Evolutionary conservation across 768 basidiomycete species (phyloP), one percentile per base, ranked within the genome.

Genomic region (Mycena alexandri): DNA sequence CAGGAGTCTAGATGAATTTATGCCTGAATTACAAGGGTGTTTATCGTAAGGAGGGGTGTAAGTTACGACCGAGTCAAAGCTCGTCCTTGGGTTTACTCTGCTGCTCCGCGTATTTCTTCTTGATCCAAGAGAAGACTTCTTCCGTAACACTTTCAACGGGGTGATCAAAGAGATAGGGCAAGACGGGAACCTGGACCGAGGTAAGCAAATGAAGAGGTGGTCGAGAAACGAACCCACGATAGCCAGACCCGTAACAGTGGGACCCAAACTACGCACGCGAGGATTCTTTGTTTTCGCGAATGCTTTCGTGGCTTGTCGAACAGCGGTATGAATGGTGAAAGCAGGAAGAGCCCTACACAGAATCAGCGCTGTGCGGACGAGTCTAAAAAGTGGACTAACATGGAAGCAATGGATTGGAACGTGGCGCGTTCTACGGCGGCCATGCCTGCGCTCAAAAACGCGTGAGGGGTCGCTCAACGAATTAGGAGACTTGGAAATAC

Each of bases 301-400:
- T 2, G 87, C 86, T 63, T 87, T 89, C 73, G 89, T 89, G 2
- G 92, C 85, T 73, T 93, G 90, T 33, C 85, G 87, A 51, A 95
- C 93, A 7, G 91, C 87, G 2, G 91, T 92, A 75, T 95, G 93
- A 61, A 95, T 94, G 1, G 93, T 95, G 63, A 95, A 85, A 0
- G 93, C 93, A 2, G 93, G 93, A 21, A 94, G 85, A 6, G 89
- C 92, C 92, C 92, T 93, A 24, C 68, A 62, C 6, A 12, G 17
- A 25, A 53, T 69, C 11, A 69, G 59, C 9, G 19, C 17, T 3
- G 29, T 16, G 14, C 17, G 46, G 19, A 5, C 0, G 21, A n/a
- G 2, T 43, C 17, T 24, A 59, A 7, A 65, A 61, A 71, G 50
- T 62, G 63, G 52, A 80, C 89, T 53, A 75, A 91, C 92, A 94